Evolutionary conservation across 495 filamentous ascomycete genomes (phyloP), one percentile per base, ranked within the genome.

Genomic region (Entonaema liquescens): DNA sequence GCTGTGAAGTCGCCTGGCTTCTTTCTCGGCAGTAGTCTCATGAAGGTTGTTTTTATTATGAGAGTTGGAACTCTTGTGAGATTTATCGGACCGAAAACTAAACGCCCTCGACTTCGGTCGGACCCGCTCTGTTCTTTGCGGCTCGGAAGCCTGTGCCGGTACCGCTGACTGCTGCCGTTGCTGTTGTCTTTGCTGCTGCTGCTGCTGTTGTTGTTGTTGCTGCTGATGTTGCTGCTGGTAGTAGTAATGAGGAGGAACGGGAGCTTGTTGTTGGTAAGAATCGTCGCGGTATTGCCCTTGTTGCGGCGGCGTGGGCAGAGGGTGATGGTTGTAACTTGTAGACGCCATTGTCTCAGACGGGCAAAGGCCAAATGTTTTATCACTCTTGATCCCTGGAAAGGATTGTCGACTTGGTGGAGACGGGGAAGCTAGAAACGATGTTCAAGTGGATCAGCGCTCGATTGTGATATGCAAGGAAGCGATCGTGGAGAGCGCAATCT

Each of bases 1-100:
- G 69, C 89, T 90, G 59, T 89, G 88, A 74, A 97, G 77, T 77
- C 86, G 85, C 66, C 84, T 87, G 62, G 87, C 81, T 49, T 87
- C 81, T 80, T 96, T 96, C 75, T 97, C 93, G 59, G 89, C 83
- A 6, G 82, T 79, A 23, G 89, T 90, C 80, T 97, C 93, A 50
- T 83, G 83, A 59, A 88, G 82, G 72, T 89, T 84, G 29, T 86
- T 70, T 78, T 91, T 92, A 52, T 77, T 77, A 25, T 81, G 83
- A 58, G 81, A 79, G 68, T 81, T 85, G 59, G 84, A 86, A 68
- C 88, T 91, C 74, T 89, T 88, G 59, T 88, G 87, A 47, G 91
- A 94, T 83, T 89, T 90, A 71, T 88, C 83, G 36, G 88, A 88
- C 64, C 82, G 79, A 70, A 92, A 92, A 76, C 90, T 93, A 79